Evolutionary conservation across 2,329 filamentous ascomycete genomes (phyloP).

Genomic region (Neonectria faginata): DNA sequence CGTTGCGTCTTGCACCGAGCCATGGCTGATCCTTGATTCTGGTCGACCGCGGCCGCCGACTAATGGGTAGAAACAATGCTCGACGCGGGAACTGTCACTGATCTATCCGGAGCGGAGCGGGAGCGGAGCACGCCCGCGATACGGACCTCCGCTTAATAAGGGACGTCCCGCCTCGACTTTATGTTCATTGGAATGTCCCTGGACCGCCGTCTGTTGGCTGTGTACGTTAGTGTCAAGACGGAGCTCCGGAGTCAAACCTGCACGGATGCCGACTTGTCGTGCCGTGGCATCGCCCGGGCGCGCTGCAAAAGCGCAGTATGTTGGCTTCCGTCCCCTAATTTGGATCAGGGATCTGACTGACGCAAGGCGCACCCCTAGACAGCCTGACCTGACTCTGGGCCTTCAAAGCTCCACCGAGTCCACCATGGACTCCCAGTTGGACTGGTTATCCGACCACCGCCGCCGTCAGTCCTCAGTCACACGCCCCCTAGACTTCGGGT

Average conservation of each 20-base stretch:
- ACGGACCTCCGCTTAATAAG: constrained; percentile 19
- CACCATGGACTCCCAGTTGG: constrained; percentile 26
- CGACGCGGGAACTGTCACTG: constrained; percentile 3
- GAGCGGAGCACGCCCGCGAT: constrained; percentile 17
- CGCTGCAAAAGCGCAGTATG: constrained; percentile 22
- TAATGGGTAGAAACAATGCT: not conserved
- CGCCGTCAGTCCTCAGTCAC: constrained; percentile 37
- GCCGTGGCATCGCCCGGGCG: constrained; percentile 23
- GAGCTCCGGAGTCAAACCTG: constrained; percentile 29
- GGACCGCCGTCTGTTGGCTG: constrained; percentile 12
- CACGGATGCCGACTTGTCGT: constrained; percentile 27
- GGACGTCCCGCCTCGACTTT: constrained; percentile 23
- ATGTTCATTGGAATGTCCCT: constrained; percentile 13
- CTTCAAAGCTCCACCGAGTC: constrained; percentile 24
- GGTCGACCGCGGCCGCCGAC: not conserved
- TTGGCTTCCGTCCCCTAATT: constrained; percentile 40
- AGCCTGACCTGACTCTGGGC: constrained; percentile 42
- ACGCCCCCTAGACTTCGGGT: constrained; percentile 28
- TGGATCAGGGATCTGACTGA: constrained; percentile 45
- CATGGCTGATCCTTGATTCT: constrained; percentile 1
- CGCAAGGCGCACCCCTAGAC: constrained; percentile 37
- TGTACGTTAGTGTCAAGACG: constrained; percentile 24
- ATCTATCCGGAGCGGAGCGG: constrained; percentile 14
- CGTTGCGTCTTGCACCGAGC: not conserved
- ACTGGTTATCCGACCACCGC: constrained; percentile 41